These are phyloP conservation scores for Penicillium goetzii DNA, from an alignment of 495 filamentous ascomycete genomes.

Conservation along the genomic window DNA sequence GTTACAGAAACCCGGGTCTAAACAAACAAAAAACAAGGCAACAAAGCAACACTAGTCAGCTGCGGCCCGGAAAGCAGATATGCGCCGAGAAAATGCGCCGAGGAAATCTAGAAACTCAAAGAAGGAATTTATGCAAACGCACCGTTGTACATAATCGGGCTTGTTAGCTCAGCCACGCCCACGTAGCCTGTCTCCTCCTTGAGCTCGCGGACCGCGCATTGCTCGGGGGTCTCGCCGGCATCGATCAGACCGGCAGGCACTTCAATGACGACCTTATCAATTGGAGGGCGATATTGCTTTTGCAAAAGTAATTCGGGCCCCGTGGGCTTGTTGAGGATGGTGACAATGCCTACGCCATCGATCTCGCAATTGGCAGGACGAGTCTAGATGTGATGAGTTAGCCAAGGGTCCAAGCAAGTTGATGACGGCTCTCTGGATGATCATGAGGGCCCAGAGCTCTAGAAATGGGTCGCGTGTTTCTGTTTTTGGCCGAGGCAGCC, in stretches of 20 bases:
- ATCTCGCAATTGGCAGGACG: slow-evolving; percentile 69
- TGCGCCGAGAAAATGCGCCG: neutral
- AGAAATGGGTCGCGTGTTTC: slow-evolving; percentile 4
- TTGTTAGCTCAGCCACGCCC: slow-evolving; percentile 58
- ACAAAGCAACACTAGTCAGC: neutral
- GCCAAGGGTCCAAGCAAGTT: slow-evolving; percentile 1
- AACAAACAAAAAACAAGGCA: slow-evolving; percentile 1
- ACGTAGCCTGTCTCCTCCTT: slow-evolving; percentile 94
- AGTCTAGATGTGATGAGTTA: slow-evolving; percentile 45
- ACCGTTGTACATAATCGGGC: slow-evolving; percentile 37
- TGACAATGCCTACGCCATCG: slow-evolving; percentile 89
- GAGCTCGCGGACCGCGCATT: slow-evolving; percentile 84
- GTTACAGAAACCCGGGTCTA: slow-evolving; percentile 79
- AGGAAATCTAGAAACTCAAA: neutral
- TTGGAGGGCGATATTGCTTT: slow-evolving; percentile 85
- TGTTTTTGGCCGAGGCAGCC: slow-evolving; percentile 1
- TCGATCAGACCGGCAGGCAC: slow-evolving; percentile 87
- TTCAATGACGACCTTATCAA: slow-evolving; percentile 78
- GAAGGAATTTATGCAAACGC: slow-evolving; percentile 6
- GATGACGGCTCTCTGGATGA: neutral
- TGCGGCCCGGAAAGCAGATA: neutral
- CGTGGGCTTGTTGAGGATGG: slow-evolving; percentile 74
- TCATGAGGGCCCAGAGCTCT: neutral
- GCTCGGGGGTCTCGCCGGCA: slow-evolving; percentile 74
- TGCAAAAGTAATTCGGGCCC: slow-evolving; percentile 80